A percentile compares a stretch with the other conserved stretches of the same genome.
These are phyloP conservation scores for Globisporangium nagaii DNA, from an alignment of 352 stramenopile genomes.

Conservation along the genomic window DNA sequence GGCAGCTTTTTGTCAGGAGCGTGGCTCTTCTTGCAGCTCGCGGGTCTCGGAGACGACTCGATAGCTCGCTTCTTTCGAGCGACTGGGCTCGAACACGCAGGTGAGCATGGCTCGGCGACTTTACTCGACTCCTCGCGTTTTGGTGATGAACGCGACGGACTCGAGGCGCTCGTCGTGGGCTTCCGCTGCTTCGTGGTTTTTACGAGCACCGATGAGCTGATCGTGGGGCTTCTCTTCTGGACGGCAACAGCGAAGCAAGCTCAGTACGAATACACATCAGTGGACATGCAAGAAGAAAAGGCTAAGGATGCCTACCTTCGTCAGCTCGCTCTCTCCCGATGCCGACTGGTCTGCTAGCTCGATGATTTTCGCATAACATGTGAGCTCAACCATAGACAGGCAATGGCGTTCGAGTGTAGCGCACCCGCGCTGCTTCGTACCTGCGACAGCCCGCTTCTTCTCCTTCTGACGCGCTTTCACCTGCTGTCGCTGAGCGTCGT, in stretches of 20 bases:
- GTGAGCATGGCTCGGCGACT: background rate
- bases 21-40: background rate
- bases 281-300: too few species aligned
- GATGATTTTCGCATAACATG: too few species aligned
- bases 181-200: background rate
- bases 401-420: too few species aligned
- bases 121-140: background rate
- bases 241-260: too few species aligned
- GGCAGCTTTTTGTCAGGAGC: background rate
- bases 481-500: constrained; percentile 7
- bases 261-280: too few species aligned
- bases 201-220: background rate
- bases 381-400: too few species aligned
- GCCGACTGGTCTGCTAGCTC: too few species aligned
- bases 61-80: background rate
- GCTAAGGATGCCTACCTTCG: too few species aligned
- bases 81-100: background rate
- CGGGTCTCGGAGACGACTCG: background rate
- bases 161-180: background rate
- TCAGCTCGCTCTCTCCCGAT: too few species aligned
- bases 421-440: too few species aligned
- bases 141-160: background rate
- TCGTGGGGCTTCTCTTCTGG: too few species aligned
- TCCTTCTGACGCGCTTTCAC: constrained; percentile 1
- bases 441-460: background rate